Base-by-base conservation (phyloP, 129 eudicot genomes). In the Erigeron canadensis region DNA sequence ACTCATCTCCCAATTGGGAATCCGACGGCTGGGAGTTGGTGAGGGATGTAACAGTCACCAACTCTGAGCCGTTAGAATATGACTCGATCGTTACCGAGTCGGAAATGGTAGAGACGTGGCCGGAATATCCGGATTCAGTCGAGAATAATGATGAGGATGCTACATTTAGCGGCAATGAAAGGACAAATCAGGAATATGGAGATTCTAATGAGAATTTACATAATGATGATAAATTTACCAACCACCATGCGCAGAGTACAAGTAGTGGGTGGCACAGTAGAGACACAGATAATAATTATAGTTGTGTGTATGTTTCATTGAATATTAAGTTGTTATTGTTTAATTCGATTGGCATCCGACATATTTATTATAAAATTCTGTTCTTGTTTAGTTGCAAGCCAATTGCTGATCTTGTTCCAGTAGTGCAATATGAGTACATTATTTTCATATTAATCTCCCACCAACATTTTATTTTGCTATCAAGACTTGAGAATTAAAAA, bases 11-110 rank as follows among this genome's bases (percentile, higher is more conserved):
- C 42, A 82, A 72, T 42, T 90, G 94, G 94, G 94, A 87, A 71
- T 80, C 88, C 5, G 87, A 85, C 42, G 96, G 87, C 16, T 90
- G 96, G 96, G 65, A 77, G 75, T 21, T 44, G 74, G 94, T 83
- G 72, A 83, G 94, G 54, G 46, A 28, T 23, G 19, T 23, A 53
- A 16, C 10, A 13, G 47, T 39, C 16, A 39, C 18, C 51, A 21
- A 37, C 19, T 13, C 21, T 7, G 67, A 66, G 38, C 34, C 16
- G 5, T 56, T 45, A 8, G 60, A 50, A 10, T 51, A 0, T 7
- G 48, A 12, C 15, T 6, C 5, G 23, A 18, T n/a, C 6, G 5
- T 40, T 62, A 64, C 59, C 0, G 77, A 48, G 4, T 75, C 46
- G 69, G 75, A 58, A 51, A 76, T 18, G 60, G 56, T 23, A 10